Conservation (phyloP, 768 basidiomycete species). For the Piloderma croceum region DNA sequence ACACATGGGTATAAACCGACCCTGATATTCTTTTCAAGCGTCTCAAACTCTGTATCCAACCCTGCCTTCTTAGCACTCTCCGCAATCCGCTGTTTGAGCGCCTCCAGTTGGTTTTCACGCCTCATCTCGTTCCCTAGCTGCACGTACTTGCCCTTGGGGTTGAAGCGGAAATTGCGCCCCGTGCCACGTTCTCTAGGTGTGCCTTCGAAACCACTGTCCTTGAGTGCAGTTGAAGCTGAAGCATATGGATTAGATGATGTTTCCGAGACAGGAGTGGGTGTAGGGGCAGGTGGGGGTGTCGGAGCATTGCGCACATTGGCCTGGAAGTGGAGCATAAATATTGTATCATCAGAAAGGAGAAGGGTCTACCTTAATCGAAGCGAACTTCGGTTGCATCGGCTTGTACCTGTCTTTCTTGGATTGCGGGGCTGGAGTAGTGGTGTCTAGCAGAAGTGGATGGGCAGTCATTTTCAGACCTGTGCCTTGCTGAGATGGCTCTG, state of each 20-base stretch:
- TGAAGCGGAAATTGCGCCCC: conserved; percentile 76
- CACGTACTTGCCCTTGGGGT: conserved; percentile 88
- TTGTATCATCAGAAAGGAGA: not conserved
- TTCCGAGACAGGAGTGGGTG: conserved; percentile 34
- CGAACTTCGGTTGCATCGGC: conserved; percentile 99
- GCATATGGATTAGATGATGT: conserved; percentile 72
- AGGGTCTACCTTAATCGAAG: conserved; percentile 73
- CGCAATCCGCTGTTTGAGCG: conserved; percentile 86
- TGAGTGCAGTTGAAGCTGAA: conserved; percentile 38
- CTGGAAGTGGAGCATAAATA: conserved; percentile 22
- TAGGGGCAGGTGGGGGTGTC: conserved; percentile 47
- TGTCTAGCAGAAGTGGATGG: conserved; percentile 78
- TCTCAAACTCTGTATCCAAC: conserved; percentile 87
- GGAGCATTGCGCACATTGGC: conserved; percentile 77
- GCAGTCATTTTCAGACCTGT: conserved; percentile 87
- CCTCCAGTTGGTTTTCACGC: conserved; percentile 79
- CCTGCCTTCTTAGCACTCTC: conserved; percentile 92
- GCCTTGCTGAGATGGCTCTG: conserved; percentile 69
- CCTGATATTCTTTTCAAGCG: conserved; percentile 84
- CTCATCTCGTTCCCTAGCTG: conserved; percentile 65
- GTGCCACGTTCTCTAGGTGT: conserved; percentile 71
- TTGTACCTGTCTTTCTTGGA: conserved; percentile 91
- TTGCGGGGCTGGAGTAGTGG: conserved; percentile 50
- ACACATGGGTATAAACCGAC: conserved; percentile 81
- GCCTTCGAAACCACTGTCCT: conserved; percentile 66